These are phyloP conservation scores for Brassica napus DNA, from an alignment of 345 rosid genomes.

Conservation along the genomic window Da-Ae NC_063447.1:61561001-61561500, in stretches of 20 bases:
- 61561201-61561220: neutral
- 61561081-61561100: neutral
- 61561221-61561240: neutral
- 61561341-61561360: conserved; percentile 27
- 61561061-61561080: conserved; percentile 35
- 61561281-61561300: neutral
- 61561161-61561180: conserved; percentile 8
- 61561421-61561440: conserved; percentile 29
- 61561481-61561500: neutral
- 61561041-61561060: conserved; percentile 27
- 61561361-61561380: neutral
- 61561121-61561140: neutral
- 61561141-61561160: neutral
- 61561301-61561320: conserved; percentile 19
- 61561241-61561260: neutral
- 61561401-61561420: conserved; percentile 31
- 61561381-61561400: conserved; percentile 14
- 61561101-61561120: neutral
- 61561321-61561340: conserved; percentile 30
- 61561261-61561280: neutral
- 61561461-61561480: neutral
- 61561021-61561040: conserved; percentile 37
- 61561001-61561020: conserved; percentile 43
- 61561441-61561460: conserved; percentile 14
- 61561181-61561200: neutral